Conservation (phyloP, 805 yeast genomes). For the Candida dajiaensis region DNA sequence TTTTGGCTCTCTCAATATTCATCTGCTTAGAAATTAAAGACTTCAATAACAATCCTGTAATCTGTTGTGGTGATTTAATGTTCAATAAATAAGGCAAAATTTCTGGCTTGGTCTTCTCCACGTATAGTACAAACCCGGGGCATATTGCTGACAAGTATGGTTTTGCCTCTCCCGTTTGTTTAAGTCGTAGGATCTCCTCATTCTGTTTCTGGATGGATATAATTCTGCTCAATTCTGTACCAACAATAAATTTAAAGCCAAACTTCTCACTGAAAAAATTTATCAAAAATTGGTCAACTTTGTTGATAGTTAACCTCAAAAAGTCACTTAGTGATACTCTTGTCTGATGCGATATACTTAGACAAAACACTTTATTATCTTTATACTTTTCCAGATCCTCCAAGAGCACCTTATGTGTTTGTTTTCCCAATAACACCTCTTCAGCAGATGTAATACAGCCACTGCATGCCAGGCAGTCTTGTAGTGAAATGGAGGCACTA, state of each 20-base stretch:
- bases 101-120: slow-evolving; percentile 92
- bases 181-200: slow-evolving; percentile 27
- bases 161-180: slow-evolving; percentile 2
- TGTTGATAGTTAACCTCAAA: slow-evolving; percentile 42
- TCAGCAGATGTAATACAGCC: slow-evolving; percentile 99
- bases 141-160: slow-evolving; percentile 59
- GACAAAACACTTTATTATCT: slow-evolving; percentile 47
- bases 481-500: slow-evolving; percentile 81
- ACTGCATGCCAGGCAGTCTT: slow-evolving; percentile 93
- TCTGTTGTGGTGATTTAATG: slow-evolving; percentile 88
- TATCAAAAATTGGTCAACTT: slow-evolving; percentile 56
- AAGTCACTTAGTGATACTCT: slow-evolving; percentile 78
- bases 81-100: slow-evolving; percentile 63
- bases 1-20: slow-evolving; percentile 24
- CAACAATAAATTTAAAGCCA: slow-evolving; percentile 72
- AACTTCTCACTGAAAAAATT: slow-evolving; percentile 52
- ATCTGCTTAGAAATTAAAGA: slow-evolving; percentile 35
- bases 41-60: slow-evolving; percentile 78
- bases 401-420: slow-evolving; percentile 76
- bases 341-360: slow-evolving; percentile 81
- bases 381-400: slow-evolving; percentile 41
- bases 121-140: slow-evolving; percentile 96
- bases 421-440: slow-evolving; percentile 85
- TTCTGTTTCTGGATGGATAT: slow-evolving; percentile 50
- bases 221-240: slow-evolving; percentile 77